Base-by-base conservation (phyloP, 2,329 filamentous ascomycete genomes). In the Ceratocystis harringtonii region DNA sequence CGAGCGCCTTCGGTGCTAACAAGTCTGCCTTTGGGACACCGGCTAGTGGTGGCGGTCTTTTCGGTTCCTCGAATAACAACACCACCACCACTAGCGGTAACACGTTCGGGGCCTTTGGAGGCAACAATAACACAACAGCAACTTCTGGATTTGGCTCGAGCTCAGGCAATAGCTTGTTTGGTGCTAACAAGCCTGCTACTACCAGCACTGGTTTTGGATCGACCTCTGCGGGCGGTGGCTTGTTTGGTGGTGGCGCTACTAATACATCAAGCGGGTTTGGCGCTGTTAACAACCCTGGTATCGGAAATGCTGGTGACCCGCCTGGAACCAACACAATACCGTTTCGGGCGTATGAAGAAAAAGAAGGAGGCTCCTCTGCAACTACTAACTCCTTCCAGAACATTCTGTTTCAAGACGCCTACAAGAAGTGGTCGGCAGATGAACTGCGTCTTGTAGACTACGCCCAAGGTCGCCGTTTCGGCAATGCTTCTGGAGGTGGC, bases 381-480 rank as follows among this genome's bases (percentile, higher is more conserved):
- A 76, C 65, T 72, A 81, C 71, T 70, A 83, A 87, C 71, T 80
- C 86, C 3, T 95, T 88, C 74, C 89, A 94, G 74, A 92, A 85
- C 70, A 84, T 95, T 66, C 78, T 87, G 25, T 91, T 92, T 74
- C 86, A 88, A 76, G 84, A 86, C 28, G 83, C 87, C 1, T 95
- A 92, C 77, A 86, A 86, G 74, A 95, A 94, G 73, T 97, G 88
- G 79, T 96, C 92, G 8, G 84, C 89, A n/a, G 94, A 89, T 71
- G 87, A 94, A 74, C 76, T 94, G 64, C 82, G 89, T 72, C 76
- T 95, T 68, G 90, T 85, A 58, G 94, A 99, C 75, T 99, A 99
- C 74, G 83, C 86, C 67, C 88, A 92, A 74, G 92, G 92, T 62
- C 85, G 92, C 67, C 87, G 87, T 64, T 90, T 84, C 73, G 94